Evolutionary conservation across 106 monocot species (phyloP), one percentile per base, ranked within the genome.

Genomic region (Dioscorea dumetorum): DNA sequence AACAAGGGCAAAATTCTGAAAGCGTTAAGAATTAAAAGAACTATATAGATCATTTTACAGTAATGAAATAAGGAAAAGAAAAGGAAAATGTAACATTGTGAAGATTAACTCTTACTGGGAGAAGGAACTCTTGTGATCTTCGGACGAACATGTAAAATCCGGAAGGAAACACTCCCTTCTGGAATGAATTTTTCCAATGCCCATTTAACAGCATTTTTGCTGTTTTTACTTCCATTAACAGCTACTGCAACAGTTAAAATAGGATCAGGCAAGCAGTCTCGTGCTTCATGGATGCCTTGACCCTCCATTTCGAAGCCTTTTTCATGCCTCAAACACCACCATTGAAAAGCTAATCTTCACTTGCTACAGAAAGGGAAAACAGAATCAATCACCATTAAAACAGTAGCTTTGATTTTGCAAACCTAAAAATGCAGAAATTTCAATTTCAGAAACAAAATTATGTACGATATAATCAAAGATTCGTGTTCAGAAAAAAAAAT

Each of bases 131-230:
- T 57, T 51, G 71, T 81, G 58, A 80, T 74, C 54, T 41, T 72
- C 12, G 94, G 66, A 28, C 71, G 75, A 35, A 94, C 70, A 79
- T 94, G 76, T 52, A 90, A 54, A 58, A 94, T 72, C 73, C 63
- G 78, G 60, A 90, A 72, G 19, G 72, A 58, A 69, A 79, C 58
- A 61, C 67, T 81, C 24, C 86, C 80, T 65, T 87, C 85, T n/a
- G 78, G 70, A 31, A 64, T 49, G 66, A 94, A 87, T 66, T 87
- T 87, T 22, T 90, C 79, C 78, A 94, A 73, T 28, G 94, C 82
- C 94, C 94, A 94, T 64, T 77, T 82, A 20, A 90, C 64, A 8
- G 84, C 87, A 64, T 78, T 58, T 57, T 67, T 85, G 73, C 94
- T 85, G 70, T 48, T 87, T 70, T 64, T 87, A 49, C 56, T 70